Percentiles rank a stretch among this genome's conserved stretches.
Evolutionary conservation across 306 rosid species (phyloP).

Genomic region (Hippophae tibetana): DNA sequence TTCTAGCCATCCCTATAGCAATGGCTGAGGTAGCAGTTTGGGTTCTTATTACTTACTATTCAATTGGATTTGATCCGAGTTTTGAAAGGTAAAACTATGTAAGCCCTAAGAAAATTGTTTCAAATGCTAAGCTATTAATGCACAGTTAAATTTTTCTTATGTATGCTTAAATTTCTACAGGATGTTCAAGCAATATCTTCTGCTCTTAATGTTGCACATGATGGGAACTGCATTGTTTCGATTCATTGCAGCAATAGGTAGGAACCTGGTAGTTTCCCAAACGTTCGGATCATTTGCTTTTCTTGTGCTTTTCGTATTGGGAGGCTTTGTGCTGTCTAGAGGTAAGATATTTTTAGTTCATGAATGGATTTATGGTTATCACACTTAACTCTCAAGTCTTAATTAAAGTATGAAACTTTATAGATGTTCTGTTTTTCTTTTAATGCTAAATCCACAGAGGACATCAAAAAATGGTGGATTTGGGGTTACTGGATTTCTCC

Average conservation of each 20-base stretch:
- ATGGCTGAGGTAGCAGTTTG: conserved; percentile 45
- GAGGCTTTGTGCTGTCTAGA: conserved; percentile 64
- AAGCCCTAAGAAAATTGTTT: neutral
- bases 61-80: conserved; percentile 51
- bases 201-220: conserved; percentile 40
- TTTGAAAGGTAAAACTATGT: conserved; percentile 31
- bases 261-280: conserved; percentile 44
- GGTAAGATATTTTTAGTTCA: conserved; percentile 22
- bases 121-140: neutral
- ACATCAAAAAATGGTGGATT: conserved; percentile 52
- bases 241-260: conserved; percentile 35
- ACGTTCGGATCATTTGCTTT: conserved; percentile 51
- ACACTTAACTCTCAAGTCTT: neutral
- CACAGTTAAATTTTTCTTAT: neutral
- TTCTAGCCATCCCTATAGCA: conserved; percentile 49
- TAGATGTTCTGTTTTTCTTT: neutral
- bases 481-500: conserved; percentile 84
- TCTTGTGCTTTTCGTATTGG: conserved; percentile 32
- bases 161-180: conserved; percentile 25
- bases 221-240: conserved; percentile 63
- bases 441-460: conserved; percentile 21
- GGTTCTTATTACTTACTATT: conserved; percentile 52
- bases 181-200: conserved; percentile 44
- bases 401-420: conserved; percentile 1
- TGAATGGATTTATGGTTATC: neutral